phyloP scores from a whole-genome alignment of 108 stramenopile genomes.

The Nitzschia sp. region DNA sequence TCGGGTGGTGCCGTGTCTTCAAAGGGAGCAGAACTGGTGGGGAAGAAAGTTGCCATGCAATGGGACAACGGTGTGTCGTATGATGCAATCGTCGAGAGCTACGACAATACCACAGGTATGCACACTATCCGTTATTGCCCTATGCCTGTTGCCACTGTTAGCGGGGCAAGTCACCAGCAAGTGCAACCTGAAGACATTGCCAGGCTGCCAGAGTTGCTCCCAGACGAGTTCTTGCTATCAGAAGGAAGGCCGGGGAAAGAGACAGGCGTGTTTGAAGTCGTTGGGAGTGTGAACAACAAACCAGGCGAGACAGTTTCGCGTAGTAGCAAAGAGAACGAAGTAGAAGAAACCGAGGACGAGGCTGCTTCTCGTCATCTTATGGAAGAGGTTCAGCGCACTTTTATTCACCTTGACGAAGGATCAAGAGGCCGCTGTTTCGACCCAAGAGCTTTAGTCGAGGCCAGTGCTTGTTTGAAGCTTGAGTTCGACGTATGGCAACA shows the following conservation, averaged over 20 bases:
- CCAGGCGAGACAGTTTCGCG: background rate
- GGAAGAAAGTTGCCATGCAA: constrained; percentile 79
- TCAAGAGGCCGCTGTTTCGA: constrained; percentile 90
- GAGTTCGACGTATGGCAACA: constrained; percentile 98
- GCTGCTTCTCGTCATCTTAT: constrained; percentile 79
- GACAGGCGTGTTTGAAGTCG: constrained; percentile 84
- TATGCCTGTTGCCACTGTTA: constrained; percentile 46
- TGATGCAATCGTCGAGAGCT: constrained; percentile 79
- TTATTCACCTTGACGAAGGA: constrained; percentile 86
- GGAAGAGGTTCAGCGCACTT: constrained; percentile 96
- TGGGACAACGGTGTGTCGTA: constrained; percentile 87
- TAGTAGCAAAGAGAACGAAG: background rate
- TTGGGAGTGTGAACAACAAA: constrained; percentile 18
- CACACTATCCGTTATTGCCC: constrained; percentile 81
- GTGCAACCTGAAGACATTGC: constrained; percentile 52
- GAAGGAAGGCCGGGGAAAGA: constrained; percentile 94
- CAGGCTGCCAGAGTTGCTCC: constrained; percentile 53
- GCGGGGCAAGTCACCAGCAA: constrained; percentile 40
- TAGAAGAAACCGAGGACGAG: constrained; percentile 84
- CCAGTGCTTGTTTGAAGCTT: constrained; percentile 92
- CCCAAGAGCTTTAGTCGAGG: constrained; percentile 91
- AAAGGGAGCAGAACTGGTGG: constrained; percentile 72
- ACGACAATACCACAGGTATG: constrained; percentile 68
- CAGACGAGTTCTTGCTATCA: constrained; percentile 81
- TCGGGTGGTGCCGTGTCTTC: constrained; percentile 57